These are phyloP conservation scores for Alternaria ventricosa DNA, from an alignment of 2,329 filamentous ascomycete genomes.

Conservation along the genomic window DNA sequence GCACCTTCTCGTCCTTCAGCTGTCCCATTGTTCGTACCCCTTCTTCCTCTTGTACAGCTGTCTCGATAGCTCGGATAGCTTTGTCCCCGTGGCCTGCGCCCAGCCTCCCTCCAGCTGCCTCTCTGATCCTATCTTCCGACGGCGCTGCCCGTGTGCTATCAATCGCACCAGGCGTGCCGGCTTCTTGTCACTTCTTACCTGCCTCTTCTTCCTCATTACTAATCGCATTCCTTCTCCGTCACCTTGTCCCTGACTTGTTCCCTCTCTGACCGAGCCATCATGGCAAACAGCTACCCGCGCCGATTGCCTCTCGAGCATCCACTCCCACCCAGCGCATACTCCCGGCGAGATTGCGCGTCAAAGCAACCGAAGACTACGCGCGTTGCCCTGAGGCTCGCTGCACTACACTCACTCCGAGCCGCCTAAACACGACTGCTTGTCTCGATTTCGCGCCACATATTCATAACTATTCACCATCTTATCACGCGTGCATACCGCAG, in stretches of 20 bases:
- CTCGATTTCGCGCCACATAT: not conserved
- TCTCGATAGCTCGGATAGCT: conserved; percentile 41
- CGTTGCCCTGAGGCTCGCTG: conserved; percentile 26
- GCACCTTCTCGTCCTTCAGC: conserved; percentile 40
- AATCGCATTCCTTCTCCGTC: conserved; percentile 32
- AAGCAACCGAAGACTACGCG: conserved; percentile 20
- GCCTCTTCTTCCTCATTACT: conserved; percentile 32
- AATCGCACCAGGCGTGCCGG: conserved; percentile 38
- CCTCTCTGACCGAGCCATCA: conserved; percentile 50
- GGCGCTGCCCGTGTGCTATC: conserved; percentile 39
- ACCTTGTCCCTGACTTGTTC: conserved; percentile 43
- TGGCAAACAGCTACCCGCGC: conserved; percentile 50
- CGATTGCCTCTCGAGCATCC: conserved; percentile 39
- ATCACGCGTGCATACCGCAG: not conserved
- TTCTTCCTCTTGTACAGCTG: conserved; percentile 37
- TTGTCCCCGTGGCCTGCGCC: conserved; percentile 40
- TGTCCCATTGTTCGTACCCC: conserved; percentile 38
- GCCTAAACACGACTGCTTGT: conserved; percentile 18
- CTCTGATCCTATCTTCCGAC: conserved; percentile 42
- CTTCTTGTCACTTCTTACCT: conserved; percentile 35
- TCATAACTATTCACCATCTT: not conserved
- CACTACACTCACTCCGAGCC: conserved; percentile 16
- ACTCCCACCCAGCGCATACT: conserved; percentile 30
- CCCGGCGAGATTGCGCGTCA: conserved; percentile 29
- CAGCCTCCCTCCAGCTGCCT: conserved; percentile 37